Conservation (phyloP, 1,284 basidiomycete genomes). For the Apiotrichum siamense region DNA sequence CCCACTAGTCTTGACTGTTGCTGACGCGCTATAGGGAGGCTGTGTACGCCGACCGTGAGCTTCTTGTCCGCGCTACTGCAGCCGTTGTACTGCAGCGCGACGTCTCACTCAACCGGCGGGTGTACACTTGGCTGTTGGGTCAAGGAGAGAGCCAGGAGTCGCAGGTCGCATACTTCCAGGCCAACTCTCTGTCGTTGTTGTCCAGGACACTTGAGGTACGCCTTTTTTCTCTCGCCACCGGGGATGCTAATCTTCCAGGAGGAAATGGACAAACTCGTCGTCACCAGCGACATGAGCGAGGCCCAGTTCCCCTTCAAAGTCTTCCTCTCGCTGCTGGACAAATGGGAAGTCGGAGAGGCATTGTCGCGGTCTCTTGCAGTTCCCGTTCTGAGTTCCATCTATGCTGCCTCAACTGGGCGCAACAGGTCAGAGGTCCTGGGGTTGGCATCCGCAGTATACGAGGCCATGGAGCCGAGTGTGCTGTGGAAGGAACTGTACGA, state of each 20-base stretch:
- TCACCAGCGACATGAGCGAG: conserved; percentile 63
- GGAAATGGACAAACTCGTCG: conserved; percentile 60
- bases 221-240: conserved; percentile 15
- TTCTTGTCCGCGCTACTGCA: conserved; percentile 70
- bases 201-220: conserved; percentile 61
- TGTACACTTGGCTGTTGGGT: conserved; percentile 91
- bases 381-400: conserved; percentile 52
- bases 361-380: conserved; percentile 73
- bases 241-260: conserved; percentile 46
- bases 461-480: conserved; percentile 81
- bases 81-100: conserved; percentile 86
- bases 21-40: conserved; percentile 38
- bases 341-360: conserved; percentile 86
- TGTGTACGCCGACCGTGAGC: conserved; percentile 59
- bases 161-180: conserved; percentile 65
- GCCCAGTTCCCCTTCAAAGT: conserved; percentile 83
- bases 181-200: conserved; percentile 64
- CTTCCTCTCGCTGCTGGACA: conserved; percentile 89
- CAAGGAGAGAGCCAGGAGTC: conserved; percentile 65
- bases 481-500: conserved; percentile 72
- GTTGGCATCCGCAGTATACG: conserved; percentile 84
- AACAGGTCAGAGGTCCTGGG: conserved; percentile 57
- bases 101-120: conserved; percentile 81
- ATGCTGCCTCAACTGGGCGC: conserved; percentile 6
- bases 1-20: neutral